Percentiles rank a stretch among this genome's conserved stretches.
Evolutionary conservation across 495 filamentous ascomycete genomes (phyloP).

Genomic region (Penicillium desertorum): DNA sequence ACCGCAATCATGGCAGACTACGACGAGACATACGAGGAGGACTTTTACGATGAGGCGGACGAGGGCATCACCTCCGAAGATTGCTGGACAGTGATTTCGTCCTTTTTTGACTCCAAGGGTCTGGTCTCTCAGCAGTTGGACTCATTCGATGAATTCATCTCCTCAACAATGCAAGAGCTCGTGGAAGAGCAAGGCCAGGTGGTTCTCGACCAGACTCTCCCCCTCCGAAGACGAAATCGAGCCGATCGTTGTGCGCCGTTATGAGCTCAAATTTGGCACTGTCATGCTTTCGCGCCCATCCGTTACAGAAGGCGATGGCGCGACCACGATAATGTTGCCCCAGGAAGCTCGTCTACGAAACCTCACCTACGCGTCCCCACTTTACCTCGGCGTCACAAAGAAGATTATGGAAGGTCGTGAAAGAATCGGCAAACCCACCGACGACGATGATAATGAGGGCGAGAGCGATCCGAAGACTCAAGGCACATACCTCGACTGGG

Average conservation of each 20-base stretch:
- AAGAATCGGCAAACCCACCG: constrained; percentile 54
- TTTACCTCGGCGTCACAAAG: constrained; percentile 82
- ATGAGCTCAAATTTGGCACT: constrained; percentile 88
- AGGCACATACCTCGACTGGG: constrained; percentile 52
- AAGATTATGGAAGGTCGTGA: constrained; percentile 79
- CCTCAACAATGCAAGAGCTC: constrained; percentile 87
- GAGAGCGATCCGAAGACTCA: constrained; percentile 44
- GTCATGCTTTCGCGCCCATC: constrained; percentile 80
- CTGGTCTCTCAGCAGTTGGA: constrained; percentile 97
- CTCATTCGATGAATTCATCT: constrained; percentile 96
- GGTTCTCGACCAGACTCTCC: constrained; percentile 83
- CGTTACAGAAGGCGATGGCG: constrained; percentile 89
- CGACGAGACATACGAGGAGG: constrained; percentile 52
- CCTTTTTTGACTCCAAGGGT: constrained; percentile 94
- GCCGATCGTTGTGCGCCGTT: constrained; percentile 78
- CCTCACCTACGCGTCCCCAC: constrained; percentile 87
- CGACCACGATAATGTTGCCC: constrained; percentile 74
- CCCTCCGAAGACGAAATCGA: constrained; percentile 64
- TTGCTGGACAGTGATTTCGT: constrained; percentile 94
- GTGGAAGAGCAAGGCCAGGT: constrained; percentile 85
- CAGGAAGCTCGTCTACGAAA: constrained; percentile 94
- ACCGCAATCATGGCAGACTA: constrained; percentile 52
- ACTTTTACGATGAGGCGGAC: constrained; percentile 64
- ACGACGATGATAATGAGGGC: constrained; percentile 48
- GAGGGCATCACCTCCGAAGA: constrained; percentile 78